A percentile compares a stretch with the other conserved stretches of the same genome.
Conservation (phyloP, 164 flowering plant species). For the Berberis thunbergii region DNA sequence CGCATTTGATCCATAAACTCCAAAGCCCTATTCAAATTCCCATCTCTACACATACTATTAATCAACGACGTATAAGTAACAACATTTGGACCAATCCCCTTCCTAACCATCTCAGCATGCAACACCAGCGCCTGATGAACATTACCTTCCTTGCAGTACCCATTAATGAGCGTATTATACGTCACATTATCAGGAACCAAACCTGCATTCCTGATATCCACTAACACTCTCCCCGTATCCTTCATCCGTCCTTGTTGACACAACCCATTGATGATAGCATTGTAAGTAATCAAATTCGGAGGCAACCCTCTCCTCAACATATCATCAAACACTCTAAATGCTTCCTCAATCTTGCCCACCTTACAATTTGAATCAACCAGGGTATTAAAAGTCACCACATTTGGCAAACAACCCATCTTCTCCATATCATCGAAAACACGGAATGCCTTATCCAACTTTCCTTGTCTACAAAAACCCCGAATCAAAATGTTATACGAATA, state of each 20-base stretch:
- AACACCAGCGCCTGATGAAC: conserved; percentile 66
- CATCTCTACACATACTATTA: conserved; percentile 68
- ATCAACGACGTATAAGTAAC: conserved; percentile 77
- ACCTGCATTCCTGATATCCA: conserved; percentile 54
- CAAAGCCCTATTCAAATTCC: conserved; percentile 60
- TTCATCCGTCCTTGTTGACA: conserved; percentile 60
- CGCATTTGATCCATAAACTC: conserved; percentile 66
- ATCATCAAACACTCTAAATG: conserved; percentile 25
- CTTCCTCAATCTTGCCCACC: conserved; percentile 37
- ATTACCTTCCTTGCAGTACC: conserved; percentile 69
- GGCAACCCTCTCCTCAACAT: conserved; percentile 40
- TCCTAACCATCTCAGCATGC: conserved; percentile 63
- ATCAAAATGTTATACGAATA: conserved; percentile 71
- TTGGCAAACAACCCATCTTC: conserved; percentile 57
- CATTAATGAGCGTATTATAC: conserved; percentile 74
- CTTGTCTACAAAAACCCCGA: conserved; percentile 45
- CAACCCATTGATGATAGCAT: conserved; percentile 65
- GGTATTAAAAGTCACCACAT: conserved; percentile 79
- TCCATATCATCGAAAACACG: conserved; percentile 54
- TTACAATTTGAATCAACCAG: conserved; percentile 63
- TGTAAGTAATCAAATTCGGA: conserved; percentile 74
- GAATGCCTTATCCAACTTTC: conserved; percentile 49
- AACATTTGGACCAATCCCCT: conserved; percentile 68
- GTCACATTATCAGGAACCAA: conserved; percentile 69
- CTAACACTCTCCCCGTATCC: conserved; percentile 42